Conservation (phyloP, 108 stramenopile species). For the Pseudonitzschia delicatissima region DNA sequence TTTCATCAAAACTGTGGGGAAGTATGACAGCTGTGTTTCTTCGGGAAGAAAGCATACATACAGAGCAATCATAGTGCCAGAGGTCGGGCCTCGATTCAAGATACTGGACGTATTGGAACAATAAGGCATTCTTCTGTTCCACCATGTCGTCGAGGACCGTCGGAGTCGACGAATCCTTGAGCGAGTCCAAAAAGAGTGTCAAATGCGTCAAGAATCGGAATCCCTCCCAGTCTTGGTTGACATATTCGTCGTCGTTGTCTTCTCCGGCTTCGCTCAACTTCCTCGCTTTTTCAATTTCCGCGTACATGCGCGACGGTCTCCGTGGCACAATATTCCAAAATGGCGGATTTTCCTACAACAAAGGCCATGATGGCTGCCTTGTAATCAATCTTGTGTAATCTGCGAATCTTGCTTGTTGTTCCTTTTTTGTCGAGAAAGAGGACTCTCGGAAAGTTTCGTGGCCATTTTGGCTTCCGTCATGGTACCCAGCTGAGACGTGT, state of each 20-base stretch:
- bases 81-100: conserved; percentile 46
- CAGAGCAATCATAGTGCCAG: conserved; percentile 58
- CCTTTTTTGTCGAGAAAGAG: conserved; percentile 5
- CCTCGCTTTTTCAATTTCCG: no score
- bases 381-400: conserved; percentile 5
- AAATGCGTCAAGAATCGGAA: conserved; percentile 54
- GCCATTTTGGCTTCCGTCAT: conserved; percentile 23
- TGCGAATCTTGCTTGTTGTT: not conserved
- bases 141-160: conserved; percentile 17
- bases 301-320: conserved; percentile 19
- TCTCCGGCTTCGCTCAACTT: not conserved
- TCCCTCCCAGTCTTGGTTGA: conserved; percentile 7
- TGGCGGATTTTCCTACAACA: conserved; percentile 49
- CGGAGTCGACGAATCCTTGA: conserved; percentile 28
- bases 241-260: conserved; percentile 6
- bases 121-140: conserved; percentile 29
- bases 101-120: conserved; percentile 39
- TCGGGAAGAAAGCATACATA: conserved; percentile 67
- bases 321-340: conserved; percentile 25
- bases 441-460: conserved; percentile 10
- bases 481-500: conserved; percentile 25
- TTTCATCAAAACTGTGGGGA: conserved; percentile 45
- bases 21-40: conserved; percentile 41
- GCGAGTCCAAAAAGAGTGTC: conserved; percentile 47
- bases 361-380: conserved; percentile 54